These are phyloP conservation scores for Penicillium malachiteum DNA, from an alignment of 495 filamentous ascomycete genomes.

Conservation along the genomic window DNA sequence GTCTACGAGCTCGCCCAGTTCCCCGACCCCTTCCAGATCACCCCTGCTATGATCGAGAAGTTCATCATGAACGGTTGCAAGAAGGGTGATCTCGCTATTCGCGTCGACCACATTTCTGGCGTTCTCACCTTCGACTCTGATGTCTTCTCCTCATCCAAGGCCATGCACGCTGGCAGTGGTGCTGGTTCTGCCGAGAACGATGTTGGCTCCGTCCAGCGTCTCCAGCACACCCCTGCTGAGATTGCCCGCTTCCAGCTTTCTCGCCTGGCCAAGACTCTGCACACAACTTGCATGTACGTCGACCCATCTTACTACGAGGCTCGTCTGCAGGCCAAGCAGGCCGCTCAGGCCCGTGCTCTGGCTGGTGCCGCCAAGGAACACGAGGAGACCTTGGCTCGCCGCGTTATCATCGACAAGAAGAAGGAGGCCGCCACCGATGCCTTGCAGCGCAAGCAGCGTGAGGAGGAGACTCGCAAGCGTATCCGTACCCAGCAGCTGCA, in stretches of 20 bases:
- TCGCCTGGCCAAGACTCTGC: conserved; percentile 86
- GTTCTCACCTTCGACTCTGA: conserved; percentile 97
- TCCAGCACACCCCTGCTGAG: conserved; percentile 96
- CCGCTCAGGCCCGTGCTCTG: conserved; percentile 74
- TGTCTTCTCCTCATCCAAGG: conserved; percentile 95
- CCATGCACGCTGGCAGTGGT: conserved; percentile 78
- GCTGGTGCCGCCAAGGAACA: conserved; percentile 91
- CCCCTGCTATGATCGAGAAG: conserved; percentile 90
- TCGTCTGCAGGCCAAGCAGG: conserved; percentile 74
- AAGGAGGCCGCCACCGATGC: conserved; percentile 89
- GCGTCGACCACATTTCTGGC: conserved; percentile 90
- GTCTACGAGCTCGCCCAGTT: conserved; percentile 93
- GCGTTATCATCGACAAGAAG: conserved; percentile 90
- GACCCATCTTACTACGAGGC: conserved; percentile 82
- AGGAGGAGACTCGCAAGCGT: conserved; percentile 82
- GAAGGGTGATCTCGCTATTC: conserved; percentile 96
- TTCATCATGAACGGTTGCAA: conserved; percentile 99
- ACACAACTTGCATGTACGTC: conserved; percentile 90
- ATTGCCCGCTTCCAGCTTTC: conserved; percentile 94
- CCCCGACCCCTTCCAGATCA: conserved; percentile 95
- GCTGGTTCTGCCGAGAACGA: conserved; percentile 90
- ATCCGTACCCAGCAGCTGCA: conserved; percentile 79
- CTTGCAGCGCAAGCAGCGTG: conserved; percentile 82
- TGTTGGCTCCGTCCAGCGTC: conserved; percentile 80
- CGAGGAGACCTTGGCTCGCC: conserved; percentile 79